A percentile compares a stretch with the other conserved stretches of the same genome.
Conservation (phyloP, 345 rosid species). For the Adansonia digitata region DNA sequence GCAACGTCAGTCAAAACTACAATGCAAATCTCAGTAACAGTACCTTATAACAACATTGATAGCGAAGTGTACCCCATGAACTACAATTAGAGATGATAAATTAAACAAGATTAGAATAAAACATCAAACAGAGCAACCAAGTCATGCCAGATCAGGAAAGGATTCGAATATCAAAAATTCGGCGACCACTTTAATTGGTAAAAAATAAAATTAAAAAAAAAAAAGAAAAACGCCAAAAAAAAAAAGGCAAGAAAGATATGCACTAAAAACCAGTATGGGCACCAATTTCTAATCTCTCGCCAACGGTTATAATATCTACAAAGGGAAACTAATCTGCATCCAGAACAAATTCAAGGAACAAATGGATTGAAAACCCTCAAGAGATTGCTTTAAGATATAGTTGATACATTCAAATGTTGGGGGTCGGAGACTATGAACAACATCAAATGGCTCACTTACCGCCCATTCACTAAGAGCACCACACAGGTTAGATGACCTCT, state of each 20-base stretch:
- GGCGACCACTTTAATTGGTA: conserved; percentile 24
- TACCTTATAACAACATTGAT: background rate
- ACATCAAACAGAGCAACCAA: conserved; percentile 20
- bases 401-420: conserved; percentile 25
- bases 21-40: conserved; percentile 1
- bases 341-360: conserved; percentile 35
- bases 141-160: conserved; percentile 23
- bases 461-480: conserved; percentile 37
- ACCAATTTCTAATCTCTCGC: conserved; percentile 33
- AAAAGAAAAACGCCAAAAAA: conserved; percentile 11
- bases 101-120: conserved; percentile 15
- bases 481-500: conserved; percentile 35
- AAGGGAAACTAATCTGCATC: conserved; percentile 36
- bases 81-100: conserved; percentile 20
- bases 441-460: conserved; percentile 50
- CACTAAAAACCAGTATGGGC: conserved; percentile 28
- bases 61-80: conserved; percentile 12
- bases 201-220: background rate
- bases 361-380: conserved; percentile 25
- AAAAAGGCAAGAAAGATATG: conserved; percentile 26
- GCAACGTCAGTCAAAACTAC: background rate
- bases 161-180: conserved; percentile 27
- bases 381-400: conserved; percentile 24
- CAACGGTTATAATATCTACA: conserved; percentile 54
- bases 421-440: conserved; percentile 39